Evolutionary conservation across 306 rosid genomes (phyloP).

Genomic region (Carpinus viminea): DNA sequence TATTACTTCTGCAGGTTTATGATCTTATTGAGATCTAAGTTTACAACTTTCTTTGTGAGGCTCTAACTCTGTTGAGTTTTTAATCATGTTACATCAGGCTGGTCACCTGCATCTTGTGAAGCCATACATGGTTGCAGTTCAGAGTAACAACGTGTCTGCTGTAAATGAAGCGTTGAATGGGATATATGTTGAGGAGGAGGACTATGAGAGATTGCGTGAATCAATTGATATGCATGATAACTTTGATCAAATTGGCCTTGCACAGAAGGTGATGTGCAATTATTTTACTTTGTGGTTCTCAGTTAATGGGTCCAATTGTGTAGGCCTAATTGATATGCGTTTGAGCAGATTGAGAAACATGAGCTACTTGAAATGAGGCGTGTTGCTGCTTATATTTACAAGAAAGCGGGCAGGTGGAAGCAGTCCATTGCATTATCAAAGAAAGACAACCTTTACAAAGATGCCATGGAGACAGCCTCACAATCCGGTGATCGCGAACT

Average conservation of each 20-base stretch:
- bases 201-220: conserved; percentile 95
- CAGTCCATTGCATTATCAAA: conserved; percentile 97
- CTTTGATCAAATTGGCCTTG: conserved; percentile 99
- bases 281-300: conserved; percentile 13
- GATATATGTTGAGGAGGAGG: conserved; percentile 98
- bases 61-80: conserved; percentile 18
- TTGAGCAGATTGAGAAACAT: conserved; percentile 87
- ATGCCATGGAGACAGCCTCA: conserved; percentile 99
- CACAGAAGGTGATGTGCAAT: conserved; percentile 73
- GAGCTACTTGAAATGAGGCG: conserved; percentile 99
- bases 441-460: conserved; percentile 99
- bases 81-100: conserved; percentile 52
- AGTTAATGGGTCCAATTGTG: conserved; percentile 20
- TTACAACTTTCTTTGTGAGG: background rate
- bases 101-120: conserved; percentile 95
- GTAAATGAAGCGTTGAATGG: conserved; percentile 98
- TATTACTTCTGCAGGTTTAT: conserved; percentile 27
- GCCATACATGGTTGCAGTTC: conserved; percentile 99
- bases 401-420: conserved; percentile 99
- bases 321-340: conserved; percentile 29
- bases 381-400: conserved; percentile 97
- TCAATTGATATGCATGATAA: conserved; percentile 96
- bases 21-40: conserved; percentile 5
- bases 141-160: conserved; percentile 96
- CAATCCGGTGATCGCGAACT: conserved; percentile 99